Percentiles rank a stretch among this genome's conserved stretches.
Evolutionary conservation across 352 stramenopile genomes (phyloP).

Genomic region (Phytophthora sp.): DNA sequence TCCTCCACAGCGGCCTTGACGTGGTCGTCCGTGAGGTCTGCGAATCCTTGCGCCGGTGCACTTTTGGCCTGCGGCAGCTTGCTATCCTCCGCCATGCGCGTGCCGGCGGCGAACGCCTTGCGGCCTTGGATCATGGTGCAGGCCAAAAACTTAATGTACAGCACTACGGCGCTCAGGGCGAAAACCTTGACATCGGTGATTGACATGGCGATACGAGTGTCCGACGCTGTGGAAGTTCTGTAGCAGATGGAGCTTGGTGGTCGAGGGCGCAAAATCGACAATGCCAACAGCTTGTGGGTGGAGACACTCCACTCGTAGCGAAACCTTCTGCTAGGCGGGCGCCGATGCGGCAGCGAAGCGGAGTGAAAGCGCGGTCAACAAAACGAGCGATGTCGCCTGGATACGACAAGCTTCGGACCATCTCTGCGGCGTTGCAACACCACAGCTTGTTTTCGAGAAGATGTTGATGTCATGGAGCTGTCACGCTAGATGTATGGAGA

Average conservation of each 20-base stretch:
- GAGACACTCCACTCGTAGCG: neutral
- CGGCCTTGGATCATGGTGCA: conserved; percentile 55
- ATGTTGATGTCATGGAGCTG: conserved; percentile 9
- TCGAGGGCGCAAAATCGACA: conserved; percentile 30
- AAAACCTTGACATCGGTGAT: conserved; percentile 42
- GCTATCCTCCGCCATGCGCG: conserved; percentile 51
- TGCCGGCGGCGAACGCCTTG: conserved; percentile 54
- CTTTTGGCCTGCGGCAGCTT: conserved; percentile 39
- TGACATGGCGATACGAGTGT: conserved; percentile 10
- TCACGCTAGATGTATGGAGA: neutral
- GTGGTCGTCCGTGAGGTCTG: conserved; percentile 33
- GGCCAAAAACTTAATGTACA: conserved; percentile 70
- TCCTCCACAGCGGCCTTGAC: conserved; percentile 26
- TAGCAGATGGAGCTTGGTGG: conserved; percentile 25
- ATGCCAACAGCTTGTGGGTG: conserved; percentile 14
- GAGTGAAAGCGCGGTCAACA: conserved; percentile 8
- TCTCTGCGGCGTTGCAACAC: conserved; percentile 21
- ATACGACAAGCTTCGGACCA: conserved; percentile 9
- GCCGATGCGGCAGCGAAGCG: neutral
- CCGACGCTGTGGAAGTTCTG: neutral
- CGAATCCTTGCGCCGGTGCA: conserved; percentile 20
- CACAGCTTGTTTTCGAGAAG: conserved; percentile 30
- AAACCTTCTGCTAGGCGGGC: conserved; percentile 13
- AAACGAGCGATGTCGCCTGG: conserved; percentile 10
- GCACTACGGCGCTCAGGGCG: conserved; percentile 48